phyloP scores from a whole-genome alignment of 78 protist species.

The Dictyostelium firmibasis region DNA sequence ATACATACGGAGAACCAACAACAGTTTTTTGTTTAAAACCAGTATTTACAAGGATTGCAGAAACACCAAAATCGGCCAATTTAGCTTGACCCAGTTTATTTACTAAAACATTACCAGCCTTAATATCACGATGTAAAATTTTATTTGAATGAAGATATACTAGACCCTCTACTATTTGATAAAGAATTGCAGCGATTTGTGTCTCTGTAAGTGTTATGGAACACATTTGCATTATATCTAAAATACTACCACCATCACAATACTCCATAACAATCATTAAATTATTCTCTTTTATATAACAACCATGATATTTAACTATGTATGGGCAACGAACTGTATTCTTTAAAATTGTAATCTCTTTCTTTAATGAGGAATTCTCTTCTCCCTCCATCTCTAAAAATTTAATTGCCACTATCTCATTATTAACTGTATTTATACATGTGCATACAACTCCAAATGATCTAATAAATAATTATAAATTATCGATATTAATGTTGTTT shows the following conservation, averaged over 20 bases:
- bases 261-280: slow-evolving; percentile 85
- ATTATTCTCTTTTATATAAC: slow-evolving; percentile 79
- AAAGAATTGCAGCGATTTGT: slow-evolving; percentile 59
- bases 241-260: slow-evolving; percentile 80
- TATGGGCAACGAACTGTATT: slow-evolving; percentile 68
- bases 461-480: neutral
- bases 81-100: slow-evolving; percentile 69
- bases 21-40: slow-evolving; percentile 76
- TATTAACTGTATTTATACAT: slow-evolving; percentile 70
- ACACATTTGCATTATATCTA: slow-evolving; percentile 82
- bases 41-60: slow-evolving; percentile 70
- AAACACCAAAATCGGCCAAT: slow-evolving; percentile 85
- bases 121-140: slow-evolving; percentile 85
- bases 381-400: slow-evolving; percentile 81
- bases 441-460: slow-evolving; percentile 84
- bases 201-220: slow-evolving; percentile 41
- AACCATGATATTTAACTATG: slow-evolving; percentile 82
- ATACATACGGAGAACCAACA: slow-evolving; percentile 86
- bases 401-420: slow-evolving; percentile 74
- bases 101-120: slow-evolving; percentile 86
- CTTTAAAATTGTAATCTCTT: slow-evolving; percentile 80
- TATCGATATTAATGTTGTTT: neutral
- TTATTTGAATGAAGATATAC: slow-evolving; percentile 82
- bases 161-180: slow-evolving; percentile 79
- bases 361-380: slow-evolving; percentile 63